Evolutionary conservation across 2,329 filamentous ascomycete species (phyloP).

Genomic region (Chaetoscypha palmicola): DNA sequence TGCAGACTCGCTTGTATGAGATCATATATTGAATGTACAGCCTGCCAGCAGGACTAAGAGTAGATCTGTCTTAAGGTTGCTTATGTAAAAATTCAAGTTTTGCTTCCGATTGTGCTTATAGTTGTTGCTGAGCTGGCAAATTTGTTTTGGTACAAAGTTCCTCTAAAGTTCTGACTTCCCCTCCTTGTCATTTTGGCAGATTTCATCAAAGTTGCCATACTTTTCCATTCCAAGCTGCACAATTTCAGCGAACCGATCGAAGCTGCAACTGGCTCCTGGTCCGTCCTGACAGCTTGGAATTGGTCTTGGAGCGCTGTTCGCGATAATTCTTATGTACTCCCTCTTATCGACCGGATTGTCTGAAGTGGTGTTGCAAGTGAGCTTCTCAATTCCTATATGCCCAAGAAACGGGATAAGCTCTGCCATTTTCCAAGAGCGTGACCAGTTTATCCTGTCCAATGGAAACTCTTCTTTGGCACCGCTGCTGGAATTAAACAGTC

Average conservation of each 20-base stretch:
- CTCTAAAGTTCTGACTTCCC: neutral
- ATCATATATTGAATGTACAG: too few relatives aligned
- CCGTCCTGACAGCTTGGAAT: conserved; percentile 43
- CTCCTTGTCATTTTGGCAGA: conserved; percentile 22
- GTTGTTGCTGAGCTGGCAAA: too few relatives aligned
- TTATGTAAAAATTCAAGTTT: too few relatives aligned
- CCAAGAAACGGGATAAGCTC: conserved; percentile 57
- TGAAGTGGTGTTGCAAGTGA: conserved; percentile 50
- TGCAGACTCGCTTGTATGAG: too few relatives aligned
- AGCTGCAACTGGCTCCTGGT: conserved; percentile 43
- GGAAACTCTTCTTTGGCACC: conserved; percentile 60
- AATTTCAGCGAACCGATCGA: conserved; percentile 36
- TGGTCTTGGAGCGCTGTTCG: conserved; percentile 44
- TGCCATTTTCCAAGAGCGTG: conserved; percentile 56
- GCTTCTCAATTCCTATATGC: conserved; percentile 59
- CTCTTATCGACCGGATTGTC: conserved; percentile 43
- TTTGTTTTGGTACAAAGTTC: too few relatives aligned
- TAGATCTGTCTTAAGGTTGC: too few relatives aligned
- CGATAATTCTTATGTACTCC: conserved; percentile 45
- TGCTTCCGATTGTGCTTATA: too few relatives aligned
- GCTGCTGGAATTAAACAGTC: conserved; percentile 62
- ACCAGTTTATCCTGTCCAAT: conserved; percentile 52
- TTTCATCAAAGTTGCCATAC: conserved; percentile 28
- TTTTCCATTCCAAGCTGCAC: conserved; percentile 35
- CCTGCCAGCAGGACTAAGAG: too few relatives aligned